Conservation (phyloP, 139 green algal genomes). For the Chlamydomonas applanata region DNA sequence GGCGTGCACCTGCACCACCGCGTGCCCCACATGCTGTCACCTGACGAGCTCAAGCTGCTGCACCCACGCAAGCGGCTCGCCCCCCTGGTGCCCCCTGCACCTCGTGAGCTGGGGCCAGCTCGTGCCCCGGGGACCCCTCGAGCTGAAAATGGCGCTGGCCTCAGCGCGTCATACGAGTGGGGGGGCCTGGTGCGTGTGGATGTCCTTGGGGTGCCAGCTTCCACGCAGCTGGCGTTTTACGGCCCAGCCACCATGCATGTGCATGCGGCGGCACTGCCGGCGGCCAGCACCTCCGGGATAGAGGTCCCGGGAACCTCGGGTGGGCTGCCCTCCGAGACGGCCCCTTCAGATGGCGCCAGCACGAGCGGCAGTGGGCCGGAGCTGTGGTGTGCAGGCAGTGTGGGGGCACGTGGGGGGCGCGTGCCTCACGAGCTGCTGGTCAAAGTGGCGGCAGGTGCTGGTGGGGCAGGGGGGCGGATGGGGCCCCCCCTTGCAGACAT, state of each 20-base stretch:
- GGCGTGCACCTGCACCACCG: constrained; percentile 93
- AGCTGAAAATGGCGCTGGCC: neutral
- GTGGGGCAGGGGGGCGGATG: neutral
- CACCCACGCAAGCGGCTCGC: constrained; percentile 66
- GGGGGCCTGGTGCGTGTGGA: constrained; percentile 72
- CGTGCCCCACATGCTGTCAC: constrained; percentile 81
- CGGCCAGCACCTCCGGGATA: neutral
- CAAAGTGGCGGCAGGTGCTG: constrained; percentile 1
- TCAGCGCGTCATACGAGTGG: constrained; percentile 61
- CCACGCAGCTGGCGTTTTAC: constrained; percentile 25
- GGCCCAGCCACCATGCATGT: constrained; percentile 43
- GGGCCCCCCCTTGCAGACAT: constrained; percentile 55
- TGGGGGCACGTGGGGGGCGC: constrained; percentile 64
- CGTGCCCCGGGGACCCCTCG: neutral
- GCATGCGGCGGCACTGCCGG: neutral
- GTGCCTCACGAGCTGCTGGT: constrained; percentile 33
- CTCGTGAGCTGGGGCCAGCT: constrained; percentile 23
- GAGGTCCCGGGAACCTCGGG: too few relatives aligned
- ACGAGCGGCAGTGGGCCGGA: too few relatives aligned
- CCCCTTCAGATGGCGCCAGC: too few relatives aligned
- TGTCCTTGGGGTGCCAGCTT: constrained; percentile 52
- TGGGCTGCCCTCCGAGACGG: too few relatives aligned
- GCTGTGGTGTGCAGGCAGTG: constrained; percentile 11
- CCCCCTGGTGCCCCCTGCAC: constrained; percentile 55
- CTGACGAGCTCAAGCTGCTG: constrained; percentile 72